Percentiles rank a stretch among this genome's conserved stretches.
These are phyloP conservation scores for Dothistroma septosporum DNA, from an alignment of 2,329 filamentous ascomycete genomes.

Conservation along the genomic window DNA sequence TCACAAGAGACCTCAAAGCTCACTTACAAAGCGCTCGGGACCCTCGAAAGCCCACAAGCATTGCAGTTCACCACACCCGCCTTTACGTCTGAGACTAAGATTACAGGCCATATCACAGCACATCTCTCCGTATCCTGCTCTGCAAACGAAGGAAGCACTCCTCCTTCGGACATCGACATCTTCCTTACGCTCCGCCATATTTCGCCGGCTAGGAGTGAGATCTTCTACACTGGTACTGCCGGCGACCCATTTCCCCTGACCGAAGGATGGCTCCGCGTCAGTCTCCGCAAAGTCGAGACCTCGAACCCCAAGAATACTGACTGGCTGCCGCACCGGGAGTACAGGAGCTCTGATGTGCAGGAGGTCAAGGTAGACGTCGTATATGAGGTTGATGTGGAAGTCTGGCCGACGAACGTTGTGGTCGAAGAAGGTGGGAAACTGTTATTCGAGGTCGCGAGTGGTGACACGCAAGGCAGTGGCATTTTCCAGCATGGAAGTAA, in stretches of 20 bases:
- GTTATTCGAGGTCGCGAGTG: slow-evolving; percentile 53
- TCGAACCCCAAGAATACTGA: slow-evolving; percentile 50
- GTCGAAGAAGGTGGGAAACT: slow-evolving; percentile 50
- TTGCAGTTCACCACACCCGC: slow-evolving; percentile 56
- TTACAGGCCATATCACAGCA: slow-evolving; percentile 64
- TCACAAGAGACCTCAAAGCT: slow-evolving; percentile 24
- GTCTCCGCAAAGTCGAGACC: slow-evolving; percentile 52
- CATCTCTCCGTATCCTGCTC: slow-evolving; percentile 58
- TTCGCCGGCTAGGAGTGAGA: slow-evolving; percentile 51
- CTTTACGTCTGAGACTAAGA: slow-evolving; percentile 62
- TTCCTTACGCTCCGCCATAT: slow-evolving; percentile 61
- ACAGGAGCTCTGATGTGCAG: slow-evolving; percentile 53
- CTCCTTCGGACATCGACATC: slow-evolving; percentile 57
- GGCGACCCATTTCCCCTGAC: slow-evolving; percentile 60
- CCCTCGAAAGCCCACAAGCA: slow-evolving; percentile 47
- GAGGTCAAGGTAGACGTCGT: slow-evolving; percentile 53
- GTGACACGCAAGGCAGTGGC: slow-evolving; percentile 57
- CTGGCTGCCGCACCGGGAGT: slow-evolving; percentile 57
- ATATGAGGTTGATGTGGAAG: slow-evolving; percentile 58
- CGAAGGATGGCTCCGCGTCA: slow-evolving; percentile 62
- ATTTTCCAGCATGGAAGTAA: slow-evolving; percentile 17
- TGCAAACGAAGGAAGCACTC: slow-evolving; percentile 15
- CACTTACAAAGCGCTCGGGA: slow-evolving; percentile 58
- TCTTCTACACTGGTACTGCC: slow-evolving; percentile 62
- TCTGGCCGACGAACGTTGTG: slow-evolving; percentile 63